Percentiles rank a stretch among this genome's conserved stretches.
phyloP scores from a whole-genome alignment of 2,329 filamentous ascomycete species.

The Colletotrichum liaoningense region DNA sequence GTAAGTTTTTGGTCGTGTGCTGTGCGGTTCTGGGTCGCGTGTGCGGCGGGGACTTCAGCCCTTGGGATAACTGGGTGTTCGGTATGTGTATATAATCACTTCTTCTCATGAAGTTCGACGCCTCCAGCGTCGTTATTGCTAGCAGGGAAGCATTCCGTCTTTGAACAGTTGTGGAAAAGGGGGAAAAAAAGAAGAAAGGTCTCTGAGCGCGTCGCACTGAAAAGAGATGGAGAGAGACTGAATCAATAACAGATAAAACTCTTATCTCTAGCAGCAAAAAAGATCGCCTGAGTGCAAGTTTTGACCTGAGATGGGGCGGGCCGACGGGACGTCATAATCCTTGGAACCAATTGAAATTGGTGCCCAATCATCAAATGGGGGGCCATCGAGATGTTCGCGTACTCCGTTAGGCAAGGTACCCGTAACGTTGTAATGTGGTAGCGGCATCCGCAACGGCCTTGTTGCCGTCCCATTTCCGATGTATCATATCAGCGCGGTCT shows the following conservation, averaged over 20 bases:
- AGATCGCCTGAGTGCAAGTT: neutral
- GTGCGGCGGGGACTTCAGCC: neutral
- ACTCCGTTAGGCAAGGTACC: neutral
- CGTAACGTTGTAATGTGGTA: neutral
- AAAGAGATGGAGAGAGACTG: neutral
- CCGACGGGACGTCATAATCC: constrained; percentile 1
- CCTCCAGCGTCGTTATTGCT: constrained; percentile 32
- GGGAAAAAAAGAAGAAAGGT: neutral
- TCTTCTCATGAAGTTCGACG: constrained; percentile 28
- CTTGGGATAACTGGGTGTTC: neutral
- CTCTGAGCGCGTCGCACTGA: neutral
- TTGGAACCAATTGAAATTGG: constrained; percentile 1
- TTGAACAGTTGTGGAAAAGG: neutral
- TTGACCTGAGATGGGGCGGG: constrained; percentile 1
- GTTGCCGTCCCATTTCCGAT: neutral
- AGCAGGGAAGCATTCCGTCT: constrained; percentile 29
- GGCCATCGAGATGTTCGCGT: neutral
- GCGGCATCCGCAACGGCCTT: neutral
- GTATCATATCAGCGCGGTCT: neutral
- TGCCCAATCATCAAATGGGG: neutral
- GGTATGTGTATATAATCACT: neutral
- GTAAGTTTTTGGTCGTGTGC: neutral
- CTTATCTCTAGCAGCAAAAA: constrained; percentile 1
- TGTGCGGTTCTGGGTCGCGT: neutral
- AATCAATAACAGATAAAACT: neutral